A percentile compares a stretch with the other conserved stretches of the same genome.
These are phyloP conservation scores for Parafenestella ontariensis DNA, from an alignment of 2,329 filamentous ascomycete species.

Conservation along the genomic window DNA sequence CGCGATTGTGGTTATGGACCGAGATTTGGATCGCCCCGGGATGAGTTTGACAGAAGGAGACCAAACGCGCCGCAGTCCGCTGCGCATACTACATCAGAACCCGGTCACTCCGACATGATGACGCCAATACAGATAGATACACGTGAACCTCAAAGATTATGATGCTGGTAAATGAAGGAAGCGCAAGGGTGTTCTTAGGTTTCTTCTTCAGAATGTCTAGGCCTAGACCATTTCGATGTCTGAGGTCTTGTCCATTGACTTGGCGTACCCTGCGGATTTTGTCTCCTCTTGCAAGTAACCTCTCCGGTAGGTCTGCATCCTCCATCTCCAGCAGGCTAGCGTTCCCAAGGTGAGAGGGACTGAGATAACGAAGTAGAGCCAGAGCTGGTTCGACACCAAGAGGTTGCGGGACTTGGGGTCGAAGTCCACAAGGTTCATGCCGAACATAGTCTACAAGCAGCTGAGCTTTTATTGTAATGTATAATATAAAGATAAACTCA, in stretches of 20 bases:
- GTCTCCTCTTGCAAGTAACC: background rate
- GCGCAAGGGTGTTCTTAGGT: too few species aligned
- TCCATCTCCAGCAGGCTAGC: constrained; percentile 7
- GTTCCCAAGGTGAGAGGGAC: constrained; percentile 1
- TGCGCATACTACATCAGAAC: too few species aligned
- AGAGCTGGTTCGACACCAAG: constrained; percentile 4
- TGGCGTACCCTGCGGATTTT: background rate
- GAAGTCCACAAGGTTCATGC: constrained; percentile 10
- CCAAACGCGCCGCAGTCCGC: too few species aligned
- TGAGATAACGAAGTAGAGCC: constrained; percentile 6
- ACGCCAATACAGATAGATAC: too few species aligned
- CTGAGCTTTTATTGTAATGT: background rate
- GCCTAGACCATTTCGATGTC: background rate
- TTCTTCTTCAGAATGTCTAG: too few species aligned
- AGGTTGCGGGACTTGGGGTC: constrained; percentile 4
- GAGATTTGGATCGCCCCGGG: too few species aligned
- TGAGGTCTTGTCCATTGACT: background rate
- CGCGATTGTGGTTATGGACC: too few species aligned
- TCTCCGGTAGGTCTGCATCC: background rate
- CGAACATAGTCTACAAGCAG: constrained; percentile 5
- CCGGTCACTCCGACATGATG: too few species aligned
- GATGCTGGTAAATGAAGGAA: too few species aligned
- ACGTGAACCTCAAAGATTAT: too few species aligned
- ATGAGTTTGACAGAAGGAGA: too few species aligned
- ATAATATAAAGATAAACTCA: background rate